Base-by-base conservation (phyloP, 768 basidiomycete species). In the Podaxis rugospora region DNA sequence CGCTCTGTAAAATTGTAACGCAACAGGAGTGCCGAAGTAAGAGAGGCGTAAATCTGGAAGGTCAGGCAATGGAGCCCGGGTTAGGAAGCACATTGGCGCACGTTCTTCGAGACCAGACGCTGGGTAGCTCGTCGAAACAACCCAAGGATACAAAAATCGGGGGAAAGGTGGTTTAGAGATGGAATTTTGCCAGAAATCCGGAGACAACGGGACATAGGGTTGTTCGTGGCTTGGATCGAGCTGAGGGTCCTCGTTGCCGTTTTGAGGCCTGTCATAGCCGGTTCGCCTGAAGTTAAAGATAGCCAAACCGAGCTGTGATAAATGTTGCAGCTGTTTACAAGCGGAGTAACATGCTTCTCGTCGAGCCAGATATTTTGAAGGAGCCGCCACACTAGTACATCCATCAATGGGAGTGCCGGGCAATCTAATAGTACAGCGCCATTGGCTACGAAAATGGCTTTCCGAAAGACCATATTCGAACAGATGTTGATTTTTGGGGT, bases 31-130 rank as follows among this genome's bases (percentile, higher is more conserved):
- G 0, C 84, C 83, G 2, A 80, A 76, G 55, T 80, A 80, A 71
- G 88, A 93, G 5, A 93, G 69, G 51, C 78, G 76, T 71, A 93
- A 85, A 36, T 71, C 66, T 2, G 76, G 68, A 21, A 93, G 67
- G 23, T 72, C 66, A 2, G 92, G 90, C 5, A 93, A 74, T 14
- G 89, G 88, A 25, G 78, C 76, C 49, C 86, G 80, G 6, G 90
- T 89, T 42, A 94, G 75, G 37, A 94, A 69, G 16, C 85, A 69
- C 58, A 94, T 73, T 2, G 90, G 86, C 25, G 68, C 66, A 27
- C 70, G 71, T 23, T 61, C 53, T 35, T 54, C 23, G 2, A n/a
- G 7, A 11, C 46, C 53, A 28, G 42, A 55, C 37, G 44, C 52
- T 14, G 37, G 32, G 11, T 9, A 36, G 35, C 21, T 16, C 37